A percentile compares a stretch with the other conserved stretches of the same genome.
These are phyloP conservation scores for Hypoxylon crocopeplum DNA, from an alignment of 495 filamentous ascomycete species.

Conservation along the genomic window DNA sequence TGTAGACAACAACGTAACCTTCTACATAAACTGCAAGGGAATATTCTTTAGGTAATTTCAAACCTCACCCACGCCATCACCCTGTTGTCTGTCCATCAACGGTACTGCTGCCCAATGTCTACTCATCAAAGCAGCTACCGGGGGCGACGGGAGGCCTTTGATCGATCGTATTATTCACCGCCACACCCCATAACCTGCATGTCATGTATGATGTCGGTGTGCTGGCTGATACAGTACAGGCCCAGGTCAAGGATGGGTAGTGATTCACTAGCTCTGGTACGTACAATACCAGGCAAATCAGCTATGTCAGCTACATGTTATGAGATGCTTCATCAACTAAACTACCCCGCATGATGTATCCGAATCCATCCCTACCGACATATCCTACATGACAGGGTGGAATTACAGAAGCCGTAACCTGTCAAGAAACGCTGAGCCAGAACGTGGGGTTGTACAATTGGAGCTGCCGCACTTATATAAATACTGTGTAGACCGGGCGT, in stretches of 20 bases:
- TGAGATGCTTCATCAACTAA: conserved; percentile 20
- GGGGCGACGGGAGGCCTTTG: conserved; percentile 16
- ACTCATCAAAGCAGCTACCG: too few relatives aligned
- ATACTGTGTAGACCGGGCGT: not conserved
- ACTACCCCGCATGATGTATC: conserved; percentile 34
- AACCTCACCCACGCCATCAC: too few relatives aligned
- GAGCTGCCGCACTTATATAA: conserved; percentile 9
- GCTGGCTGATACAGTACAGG: conserved; percentile 7
- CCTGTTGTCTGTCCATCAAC: too few relatives aligned
- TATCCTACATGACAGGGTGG: not conserved
- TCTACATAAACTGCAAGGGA: too few relatives aligned
- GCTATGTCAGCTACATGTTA: conserved; percentile 14
- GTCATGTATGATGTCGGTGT: conserved; percentile 17
- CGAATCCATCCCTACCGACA: conserved; percentile 11
- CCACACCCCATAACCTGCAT: conserved; percentile 23
- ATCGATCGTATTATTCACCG: conserved; percentile 34
- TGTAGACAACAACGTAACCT: too few relatives aligned
- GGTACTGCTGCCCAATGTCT: too few relatives aligned
- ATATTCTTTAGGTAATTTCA: too few relatives aligned
- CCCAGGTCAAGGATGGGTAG: not conserved
- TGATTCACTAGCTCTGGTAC: conserved; percentile 14
- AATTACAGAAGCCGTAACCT: conserved; percentile 19
- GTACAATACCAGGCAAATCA: conserved; percentile 8
- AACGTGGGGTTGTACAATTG: conserved; percentile 38
- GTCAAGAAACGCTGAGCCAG: conserved; percentile 30